Evolutionary conservation across 2,329 filamentous ascomycete species (phyloP), one percentile per base, ranked within the genome.

Genomic region (Nemania sp.): DNA sequence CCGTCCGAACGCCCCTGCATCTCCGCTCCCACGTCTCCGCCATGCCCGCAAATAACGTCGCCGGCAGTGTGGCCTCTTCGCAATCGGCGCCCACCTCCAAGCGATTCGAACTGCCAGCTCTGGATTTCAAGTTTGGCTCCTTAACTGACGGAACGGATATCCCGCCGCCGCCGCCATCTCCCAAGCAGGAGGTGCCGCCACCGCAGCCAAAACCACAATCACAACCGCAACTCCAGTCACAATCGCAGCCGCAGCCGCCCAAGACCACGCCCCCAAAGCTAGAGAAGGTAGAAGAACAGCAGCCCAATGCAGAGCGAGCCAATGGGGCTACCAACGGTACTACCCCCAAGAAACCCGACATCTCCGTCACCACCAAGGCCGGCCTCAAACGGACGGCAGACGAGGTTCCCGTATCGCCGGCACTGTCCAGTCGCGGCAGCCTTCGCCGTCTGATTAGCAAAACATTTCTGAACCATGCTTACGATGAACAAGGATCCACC

Each of bases 91-190:
- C 70, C 11, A 37, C 64, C 13, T 53, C 68, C 20, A 73, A 71
- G 59, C 78, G 77, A 67, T 87, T 87, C 65, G 81, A 86, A 75
- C 79, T 87, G 59, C 84, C 84, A 9, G 80, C 79, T 48, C 78
- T 87, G 62, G 77, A 87, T 64, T 79, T 87, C 75, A 81, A 85
- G 66, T 85, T 86, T 67, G 79, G 80, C 60, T 84, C 80, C 48
- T 76, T 87, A 70, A 87, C 84, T 45, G 84, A 87, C 42, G 84
- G 84, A 55, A 87, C 84, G 71, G 71, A 84, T 69, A 87, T 87
- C 65, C 84, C 84, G 45, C 82, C 84, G 32, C 84, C 84, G 21
- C 77, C 77, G 48, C 83, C 83, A 17, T 86, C 83, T 49, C 84
- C 84, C 54, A 69, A 71, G 55, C 74, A 78, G 66, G 80, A 83